A percentile compares a stretch with the other conserved stretches of the same genome.
These are phyloP conservation scores for Ottelia alismoides DNA, from an alignment of 106 monocot species.

Conservation along the genomic window DNA sequence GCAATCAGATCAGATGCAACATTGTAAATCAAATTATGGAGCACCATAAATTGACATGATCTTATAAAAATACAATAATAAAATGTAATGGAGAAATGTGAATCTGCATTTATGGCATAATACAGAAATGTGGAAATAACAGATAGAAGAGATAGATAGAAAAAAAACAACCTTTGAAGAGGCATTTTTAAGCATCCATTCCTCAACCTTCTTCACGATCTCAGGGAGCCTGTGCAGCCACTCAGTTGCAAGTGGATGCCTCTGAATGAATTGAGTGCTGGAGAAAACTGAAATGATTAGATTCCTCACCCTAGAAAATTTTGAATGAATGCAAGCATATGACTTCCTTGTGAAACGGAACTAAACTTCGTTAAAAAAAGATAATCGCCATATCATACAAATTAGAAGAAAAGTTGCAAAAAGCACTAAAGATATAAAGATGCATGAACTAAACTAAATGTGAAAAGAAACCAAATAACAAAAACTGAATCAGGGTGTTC, in stretches of 20 bases:
- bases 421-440: no score
- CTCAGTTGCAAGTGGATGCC: constrained; percentile 12
- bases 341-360: no score
- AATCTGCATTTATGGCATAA: neutral
- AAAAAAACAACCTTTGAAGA: constrained; percentile 31
- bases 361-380: no score
- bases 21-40: neutral
- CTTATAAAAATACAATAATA: neutral
- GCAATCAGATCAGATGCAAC: neutral
- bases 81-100: neutral
- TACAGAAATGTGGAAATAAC: neutral
- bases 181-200: constrained; percentile 31
- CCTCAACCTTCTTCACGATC: constrained; percentile 42
- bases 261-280: constrained; percentile 33
- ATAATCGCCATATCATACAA: no score
- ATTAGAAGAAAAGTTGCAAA: no score
- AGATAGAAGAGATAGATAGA: neutral
- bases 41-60: neutral
- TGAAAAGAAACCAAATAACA: no score
- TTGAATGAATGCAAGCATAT: no score
- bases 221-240: constrained; percentile 37
- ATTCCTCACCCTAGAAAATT: no score
- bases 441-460: no score
- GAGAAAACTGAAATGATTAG: no score
- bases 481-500: no score